A percentile compares a stretch with the other conserved stretches of the same genome.
These are phyloP conservation scores for Zarea fungicola DNA, from an alignment of 2,329 filamentous ascomycete genomes.

Conservation along the genomic window DNA sequence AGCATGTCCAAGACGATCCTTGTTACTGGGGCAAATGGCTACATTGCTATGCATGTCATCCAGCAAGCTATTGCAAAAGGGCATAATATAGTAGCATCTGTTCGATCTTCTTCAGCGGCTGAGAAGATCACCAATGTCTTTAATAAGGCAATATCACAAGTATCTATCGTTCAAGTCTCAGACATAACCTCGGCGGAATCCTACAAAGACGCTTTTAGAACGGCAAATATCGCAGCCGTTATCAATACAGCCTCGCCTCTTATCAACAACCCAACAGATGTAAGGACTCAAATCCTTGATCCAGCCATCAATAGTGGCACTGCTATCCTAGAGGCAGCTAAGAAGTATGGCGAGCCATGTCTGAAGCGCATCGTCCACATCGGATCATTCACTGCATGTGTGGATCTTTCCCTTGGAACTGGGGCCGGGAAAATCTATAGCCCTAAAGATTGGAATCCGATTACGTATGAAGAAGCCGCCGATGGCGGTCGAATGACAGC, in stretches of 20 bases:
- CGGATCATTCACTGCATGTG: background rate
- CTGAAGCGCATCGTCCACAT: background rate
- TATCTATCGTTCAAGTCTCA: background rate
- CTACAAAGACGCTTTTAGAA: background rate
- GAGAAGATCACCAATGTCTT: background rate
- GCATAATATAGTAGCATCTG: background rate
- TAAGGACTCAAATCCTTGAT: background rate
- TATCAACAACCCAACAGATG: background rate
- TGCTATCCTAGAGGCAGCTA: background rate
- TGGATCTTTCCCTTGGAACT: background rate
- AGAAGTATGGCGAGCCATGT: background rate
- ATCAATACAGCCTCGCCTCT: background rate
- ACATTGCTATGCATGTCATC: background rate
- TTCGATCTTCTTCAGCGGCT: background rate
- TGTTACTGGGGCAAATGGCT: background rate
- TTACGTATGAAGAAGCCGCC: background rate
- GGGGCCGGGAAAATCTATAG: background rate
- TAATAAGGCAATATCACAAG: background rate
- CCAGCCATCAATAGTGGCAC: background rate
- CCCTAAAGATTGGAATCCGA: background rate
- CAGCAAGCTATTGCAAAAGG: background rate
- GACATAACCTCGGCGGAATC: background rate
- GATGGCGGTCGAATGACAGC: background rate
- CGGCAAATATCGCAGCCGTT: background rate
- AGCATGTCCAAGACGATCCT: background rate